Base-by-base conservation (phyloP, 805 yeast genomes). In the Candida dendrica region DNA sequence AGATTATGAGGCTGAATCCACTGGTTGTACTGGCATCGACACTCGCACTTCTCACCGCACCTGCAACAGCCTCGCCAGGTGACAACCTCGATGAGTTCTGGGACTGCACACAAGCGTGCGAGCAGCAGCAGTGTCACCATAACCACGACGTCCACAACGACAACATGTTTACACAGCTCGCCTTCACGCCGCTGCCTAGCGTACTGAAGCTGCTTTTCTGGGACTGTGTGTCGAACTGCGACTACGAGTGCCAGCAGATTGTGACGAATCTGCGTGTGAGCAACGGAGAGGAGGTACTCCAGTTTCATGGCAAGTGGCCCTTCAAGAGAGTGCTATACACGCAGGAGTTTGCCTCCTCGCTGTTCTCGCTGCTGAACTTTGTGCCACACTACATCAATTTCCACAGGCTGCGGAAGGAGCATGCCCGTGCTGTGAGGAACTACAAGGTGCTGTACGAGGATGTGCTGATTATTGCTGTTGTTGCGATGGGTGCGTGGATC, bases 251-350 rank as follows among this genome's bases (percentile, higher is more conserved):
- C 60, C 98, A 93, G 60, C 79, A 88, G 42, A 58, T 77, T 8
- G 67, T 91, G 36, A 89, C 96, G 0, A 53, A 56, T 2, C 65
- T 74, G 32, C 68, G 95, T 18, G 61, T 65, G 14, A 49, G 43
- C 0, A 48, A 62, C 2, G 68, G 71, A n/a, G 69, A 73, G 45
- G 81, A 78, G 42, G 65, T 87, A 0, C 72, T 72, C 34, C 98
- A 93, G 60, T 93, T 87, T 64, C 96, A 93, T 61, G 98, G 98
- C 0, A 93, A 93, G 65, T 93, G 98, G 98, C 98, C 98, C 2
- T 93, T 93, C 55, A 47, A 68, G 15, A 71, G 98, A 39, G 56
- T 84, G 0, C 62, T 72, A n/a, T 95, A 95, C 0, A 66, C 84
- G 11, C 98, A 93, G 60, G 98, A 93, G 58, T 65, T 88, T 0